A percentile compares a stretch with the other conserved stretches of the same genome.
phyloP scores from a whole-genome alignment of 345 rosid species.

The Cardamine resedifolia region DNA sequence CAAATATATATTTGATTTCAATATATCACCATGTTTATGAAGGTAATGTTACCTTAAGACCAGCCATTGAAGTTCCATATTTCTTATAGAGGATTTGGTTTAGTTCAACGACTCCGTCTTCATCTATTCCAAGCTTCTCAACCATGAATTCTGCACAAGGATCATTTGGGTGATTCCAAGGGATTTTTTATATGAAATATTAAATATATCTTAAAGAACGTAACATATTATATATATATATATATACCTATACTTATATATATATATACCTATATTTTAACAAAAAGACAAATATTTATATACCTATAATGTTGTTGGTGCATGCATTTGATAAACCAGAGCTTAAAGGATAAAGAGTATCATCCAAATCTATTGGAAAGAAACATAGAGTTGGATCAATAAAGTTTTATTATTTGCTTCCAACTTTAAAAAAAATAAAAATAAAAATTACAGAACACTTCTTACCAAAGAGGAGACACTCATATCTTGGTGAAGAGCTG shows the following conservation, averaged over 20 bases:
- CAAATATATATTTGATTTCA: too few species aligned
- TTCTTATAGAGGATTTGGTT: constrained; percentile 64
- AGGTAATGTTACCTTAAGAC: constrained; percentile 60
- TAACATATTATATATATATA: constrained; percentile 40
- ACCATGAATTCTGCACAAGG: constrained; percentile 64
- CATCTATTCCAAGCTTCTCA: constrained; percentile 67
- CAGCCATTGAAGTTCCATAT: constrained; percentile 93
- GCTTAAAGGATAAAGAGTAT: constrained; percentile 63
- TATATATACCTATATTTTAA: too few species aligned
- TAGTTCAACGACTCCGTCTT: constrained; percentile 49
- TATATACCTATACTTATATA: too few species aligned
- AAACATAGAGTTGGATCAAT: not conserved
- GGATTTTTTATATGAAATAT: not conserved
- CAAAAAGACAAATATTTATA: too few species aligned
- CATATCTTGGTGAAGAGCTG: constrained; percentile 47
- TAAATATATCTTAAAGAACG: not conserved
- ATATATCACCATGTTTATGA: too few species aligned
- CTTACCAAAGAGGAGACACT: constrained; percentile 83
- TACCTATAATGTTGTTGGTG: constrained; percentile 58
- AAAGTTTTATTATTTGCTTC: not conserved
- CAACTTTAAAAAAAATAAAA: not conserved
- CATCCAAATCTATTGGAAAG: constrained; percentile 57
- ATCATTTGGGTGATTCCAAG: not conserved
- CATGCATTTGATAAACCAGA: constrained; percentile 59
- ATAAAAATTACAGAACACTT: not conserved